These are phyloP conservation scores for Immersiella caudata DNA, from an alignment of 495 filamentous ascomycete genomes.

Conservation along the genomic window DNA sequence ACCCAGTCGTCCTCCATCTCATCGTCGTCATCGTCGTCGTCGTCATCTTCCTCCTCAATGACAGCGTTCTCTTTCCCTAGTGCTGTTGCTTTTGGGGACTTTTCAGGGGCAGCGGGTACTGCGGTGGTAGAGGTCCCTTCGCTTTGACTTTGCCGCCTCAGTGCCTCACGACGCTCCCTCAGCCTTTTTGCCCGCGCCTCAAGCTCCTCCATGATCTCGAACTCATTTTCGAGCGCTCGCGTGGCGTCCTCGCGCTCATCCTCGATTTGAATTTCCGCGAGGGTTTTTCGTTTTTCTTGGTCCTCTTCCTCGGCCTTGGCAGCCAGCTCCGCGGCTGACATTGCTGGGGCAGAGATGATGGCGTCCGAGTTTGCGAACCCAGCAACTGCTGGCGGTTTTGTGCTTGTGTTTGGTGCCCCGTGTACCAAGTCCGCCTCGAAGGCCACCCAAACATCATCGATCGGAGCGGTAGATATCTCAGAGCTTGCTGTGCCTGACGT, in stretches of 20 bases:
- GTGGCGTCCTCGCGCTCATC: conserved; percentile 86
- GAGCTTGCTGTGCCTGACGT: conserved; percentile 20
- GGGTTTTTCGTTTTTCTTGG: conserved; percentile 61
- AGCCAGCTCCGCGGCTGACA: conserved; percentile 73
- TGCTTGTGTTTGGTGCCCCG: conserved; percentile 35
- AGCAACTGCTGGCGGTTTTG: conserved; percentile 27
- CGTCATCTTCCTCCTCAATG: conserved; percentile 42
- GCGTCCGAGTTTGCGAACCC: conserved; percentile 42
- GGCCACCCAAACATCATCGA: conserved; percentile 88
- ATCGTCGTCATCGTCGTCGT: conserved; percentile 63
- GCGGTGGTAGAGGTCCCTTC: conserved; percentile 4
- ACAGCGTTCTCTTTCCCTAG: conserved; percentile 43
- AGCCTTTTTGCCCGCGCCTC: conserved; percentile 77
- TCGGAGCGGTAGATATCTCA: conserved; percentile 25
- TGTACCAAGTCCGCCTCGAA: conserved; percentile 84
- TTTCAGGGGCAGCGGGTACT: conserved; percentile 26
- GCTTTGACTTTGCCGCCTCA: conserved; percentile 41
- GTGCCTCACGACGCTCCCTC: conserved; percentile 65
- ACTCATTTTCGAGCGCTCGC: conserved; percentile 79
- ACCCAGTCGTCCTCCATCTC: conserved; percentile 67
- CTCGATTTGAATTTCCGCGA: conserved; percentile 59
- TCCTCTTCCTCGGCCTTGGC: conserved; percentile 65
- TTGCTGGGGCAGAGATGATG: conserved; percentile 70
- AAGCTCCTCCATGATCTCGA: conserved; percentile 91
- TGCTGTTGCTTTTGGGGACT: conserved; percentile 20